Evolutionary conservation across 2,329 filamentous ascomycete genomes (phyloP), one percentile per base, ranked within the genome.

Genomic region (Aureobasidium sp.): DNA sequence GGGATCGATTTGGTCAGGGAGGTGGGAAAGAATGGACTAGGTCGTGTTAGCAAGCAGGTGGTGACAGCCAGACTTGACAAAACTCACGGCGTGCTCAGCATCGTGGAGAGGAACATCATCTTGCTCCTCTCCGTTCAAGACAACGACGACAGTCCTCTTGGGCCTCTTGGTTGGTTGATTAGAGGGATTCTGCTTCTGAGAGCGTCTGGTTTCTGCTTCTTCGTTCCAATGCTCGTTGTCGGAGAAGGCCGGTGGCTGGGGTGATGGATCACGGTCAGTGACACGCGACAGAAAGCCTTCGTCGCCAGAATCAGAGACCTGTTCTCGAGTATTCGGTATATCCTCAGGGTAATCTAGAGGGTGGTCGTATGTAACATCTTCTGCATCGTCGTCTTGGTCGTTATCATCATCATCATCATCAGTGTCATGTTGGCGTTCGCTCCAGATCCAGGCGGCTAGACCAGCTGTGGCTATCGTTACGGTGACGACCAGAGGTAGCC

Each of bases 141-240:
- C 91, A 72, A 98, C 88, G 10, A 91, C 94, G n/a, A 98, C 93
- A 0, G 90, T 94, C 83, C 91, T 96, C 73, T 79, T 78, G 65
- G 75, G 75, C 64, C 69, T 69, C 20, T 71, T 71, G 60, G 68
- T 67, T 8, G 23, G 64, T 69, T 64, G 68, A 53, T 69, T 76
- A 79, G 78, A 73, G 15, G 75, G 69, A n/a, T 75, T 72, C 67
- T 77, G 75, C 47, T 74, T 76, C 66, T 75, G 78, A 60, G 77
- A 79, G 65, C 79, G 80, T 71, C 91, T 89, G 56, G 91, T 87
- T 72, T 93, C 91, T 27, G 91, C 93, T 80, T 98, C 95, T 78
- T 98, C 94, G 18, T 92, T 94, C 95, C 95, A 98, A 61, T 93
- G 90, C 76, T 93, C 92, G 79, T 96, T 93, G 77, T 98, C 95